Conservation (phyloP, 352 stramenopile genomes). For the Phytophthora pseudosyringae region DNA sequence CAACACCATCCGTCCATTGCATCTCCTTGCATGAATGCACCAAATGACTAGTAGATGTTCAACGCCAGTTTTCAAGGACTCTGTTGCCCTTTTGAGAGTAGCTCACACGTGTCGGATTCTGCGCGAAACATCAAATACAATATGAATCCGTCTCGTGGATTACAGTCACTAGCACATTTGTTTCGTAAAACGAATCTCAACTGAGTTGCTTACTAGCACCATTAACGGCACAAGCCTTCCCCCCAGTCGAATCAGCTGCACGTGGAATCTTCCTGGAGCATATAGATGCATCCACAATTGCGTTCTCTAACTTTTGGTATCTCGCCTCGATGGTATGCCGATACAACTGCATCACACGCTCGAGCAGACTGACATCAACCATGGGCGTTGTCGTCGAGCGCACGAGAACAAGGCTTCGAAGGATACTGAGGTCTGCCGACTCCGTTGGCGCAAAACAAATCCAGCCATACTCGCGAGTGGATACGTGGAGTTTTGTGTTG, state of each 20-base stretch:
- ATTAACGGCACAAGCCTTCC: neutral
- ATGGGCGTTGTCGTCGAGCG: conserved; percentile 4
- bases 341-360: conserved; percentile 30
- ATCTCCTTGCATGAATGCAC: too few relatives aligned
- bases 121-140: too few relatives aligned
- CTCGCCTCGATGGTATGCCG: conserved; percentile 25
- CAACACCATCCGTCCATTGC: too few relatives aligned
- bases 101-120: too few relatives aligned
- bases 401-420: conserved; percentile 23
- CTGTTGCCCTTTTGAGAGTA: too few relatives aligned
- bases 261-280: conserved; percentile 1
- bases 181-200: too few relatives aligned
- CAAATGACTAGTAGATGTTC: too few relatives aligned
- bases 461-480: conserved; percentile 27
- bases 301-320: conserved; percentile 33
- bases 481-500: conserved; percentile 1
- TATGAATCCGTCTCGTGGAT: too few relatives aligned
- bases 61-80: too few relatives aligned
- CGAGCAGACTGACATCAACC: conserved; percentile 9
- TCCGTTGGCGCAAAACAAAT: conserved; percentile 3
- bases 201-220: neutral
- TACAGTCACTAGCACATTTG: too few relatives aligned
- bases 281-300: conserved; percentile 24
- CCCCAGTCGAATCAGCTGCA: neutral
- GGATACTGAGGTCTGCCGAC: conserved; percentile 5